Base-by-base conservation (phyloP, 805 yeast genomes). In the Tetrapisispora fleetii region DNA sequence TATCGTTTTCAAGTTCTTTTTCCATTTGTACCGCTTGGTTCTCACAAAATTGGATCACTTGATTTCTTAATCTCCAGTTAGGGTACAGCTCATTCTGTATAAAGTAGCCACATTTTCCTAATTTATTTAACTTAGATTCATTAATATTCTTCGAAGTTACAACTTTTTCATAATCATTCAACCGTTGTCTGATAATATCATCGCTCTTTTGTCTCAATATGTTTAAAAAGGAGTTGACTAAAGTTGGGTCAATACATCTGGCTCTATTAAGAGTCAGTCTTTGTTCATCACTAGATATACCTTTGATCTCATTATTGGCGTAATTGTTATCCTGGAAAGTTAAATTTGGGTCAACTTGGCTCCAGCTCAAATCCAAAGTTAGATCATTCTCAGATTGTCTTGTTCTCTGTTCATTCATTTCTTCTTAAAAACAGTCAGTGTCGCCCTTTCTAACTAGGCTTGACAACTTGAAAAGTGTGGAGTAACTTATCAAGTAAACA, bases 41-140 rank as follows among this genome's bases (percentile, higher is more conserved):
- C 7, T 64, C 58, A 54, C 82, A 78, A 52, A 59, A 76, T n/a
- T 60, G 57, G 24, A 78, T 70, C 1, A 71, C 66, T 3, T 57
- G 50, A 1, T 62, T 46, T 49, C 82, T 62, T 22, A 67, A 62
- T n/a, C 55, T 52, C 82, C 82, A 78, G 38, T 70, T 71, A 8
- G 75, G 74, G 49, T 64, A 68, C n/a, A 78, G 47, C 33, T 72
- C 67, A 1, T 61, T 52, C 14, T 58, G 43, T 1, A 73, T 55
- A 39, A 74, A 67, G 7, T 58, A 60, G 21, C 58, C 42, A 53
- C 81, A 77, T 7, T 63, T 57, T 1, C 48, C 47, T 0, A 37
- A 41, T 43, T 55, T 17, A 16, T n/a, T 42, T 13, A 33, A 3
- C 16, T 17, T 19, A n/a, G 14, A 4, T 19, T 27, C 27, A 11